Evolutionary conservation across 352 stramenopile species (phyloP).

Genomic region (Blastocystis hominis): DNA sequence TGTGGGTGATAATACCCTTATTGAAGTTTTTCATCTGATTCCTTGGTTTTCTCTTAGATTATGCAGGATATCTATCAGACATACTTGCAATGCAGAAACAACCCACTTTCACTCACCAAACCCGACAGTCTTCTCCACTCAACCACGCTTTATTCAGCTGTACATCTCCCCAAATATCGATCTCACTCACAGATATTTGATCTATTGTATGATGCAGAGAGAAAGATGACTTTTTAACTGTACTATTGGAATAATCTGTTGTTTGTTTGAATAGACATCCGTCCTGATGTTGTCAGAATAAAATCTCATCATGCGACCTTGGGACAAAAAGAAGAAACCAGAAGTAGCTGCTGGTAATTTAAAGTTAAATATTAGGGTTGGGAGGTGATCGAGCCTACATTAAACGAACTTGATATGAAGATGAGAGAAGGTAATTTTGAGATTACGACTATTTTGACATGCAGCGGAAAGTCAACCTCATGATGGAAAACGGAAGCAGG

Average conservation of each 20-base stretch:
- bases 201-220: neutral
- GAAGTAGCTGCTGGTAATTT: neutral
- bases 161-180: no score
- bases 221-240: neutral
- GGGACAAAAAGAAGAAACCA: conserved; percentile 34
- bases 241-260: neutral
- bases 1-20: no score
- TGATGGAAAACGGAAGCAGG: conserved; percentile 1
- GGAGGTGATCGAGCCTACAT: conserved; percentile 35
- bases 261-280: no score
- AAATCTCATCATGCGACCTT: neutral
- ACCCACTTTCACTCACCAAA: no score
- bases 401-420: conserved; percentile 25
- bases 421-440: conserved; percentile 3
- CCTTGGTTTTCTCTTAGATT: no score
- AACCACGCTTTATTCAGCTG: no score
- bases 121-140: no score
- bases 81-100: no score
- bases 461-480: neutral
- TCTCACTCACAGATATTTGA: no score
- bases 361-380: neutral
- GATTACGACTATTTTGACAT: neutral
- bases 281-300: no score
- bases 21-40: no score
- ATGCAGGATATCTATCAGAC: no score